Percentiles rank a stretch among this genome's conserved stretches.
These are phyloP conservation scores for Colletotrichum sublineola DNA, from an alignment of 2,329 filamentous ascomycete genomes.

Conservation along the genomic window DNA sequence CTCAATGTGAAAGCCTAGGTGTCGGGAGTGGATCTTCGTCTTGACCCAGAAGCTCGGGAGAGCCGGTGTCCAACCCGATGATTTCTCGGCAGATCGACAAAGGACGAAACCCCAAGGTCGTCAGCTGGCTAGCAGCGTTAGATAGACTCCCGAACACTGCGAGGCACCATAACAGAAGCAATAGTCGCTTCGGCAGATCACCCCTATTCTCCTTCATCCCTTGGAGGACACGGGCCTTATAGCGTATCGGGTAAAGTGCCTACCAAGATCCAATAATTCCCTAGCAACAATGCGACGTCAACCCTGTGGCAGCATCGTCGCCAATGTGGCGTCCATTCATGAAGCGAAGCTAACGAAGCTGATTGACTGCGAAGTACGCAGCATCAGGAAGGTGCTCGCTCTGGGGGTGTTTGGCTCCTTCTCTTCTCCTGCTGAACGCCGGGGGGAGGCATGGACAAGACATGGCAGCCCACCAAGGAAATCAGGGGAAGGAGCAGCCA, in stretches of 20 bases:
- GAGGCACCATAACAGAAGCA: constrained; percentile 1
- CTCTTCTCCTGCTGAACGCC: background rate
- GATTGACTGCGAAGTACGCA: background rate
- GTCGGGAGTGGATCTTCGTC: constrained; percentile 2
- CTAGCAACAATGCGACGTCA: background rate
- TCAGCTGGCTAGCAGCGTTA: constrained; percentile 12
- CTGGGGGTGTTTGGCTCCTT: constrained; percentile 1
- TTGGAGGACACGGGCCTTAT: background rate
- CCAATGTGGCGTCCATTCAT: constrained; percentile 39
- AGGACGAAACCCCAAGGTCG: constrained; percentile 28
- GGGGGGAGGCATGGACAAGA: constrained; percentile 9
- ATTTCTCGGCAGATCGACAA: constrained; percentile 7
- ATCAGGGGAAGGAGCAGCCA: constrained; percentile 14
- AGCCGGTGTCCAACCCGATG: constrained; percentile 16
- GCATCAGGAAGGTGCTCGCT: constrained; percentile 8
- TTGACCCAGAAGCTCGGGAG: constrained; percentile 12
- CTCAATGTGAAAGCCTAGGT: constrained; percentile 7
- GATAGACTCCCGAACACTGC: constrained; percentile 6
- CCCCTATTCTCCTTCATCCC: background rate
- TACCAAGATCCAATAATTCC: background rate
- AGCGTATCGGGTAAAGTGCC: constrained; percentile 1
- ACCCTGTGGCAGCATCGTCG: constrained; percentile 1
- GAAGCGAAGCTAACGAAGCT: constrained; percentile 5
- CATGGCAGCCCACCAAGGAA: constrained; percentile 13
- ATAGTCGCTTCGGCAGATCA: background rate